Evolutionary conservation across 73 alveolate species (phyloP), one percentile per base, ranked within the genome.

Genomic region (Tetrahymena malaccensis): DNA sequence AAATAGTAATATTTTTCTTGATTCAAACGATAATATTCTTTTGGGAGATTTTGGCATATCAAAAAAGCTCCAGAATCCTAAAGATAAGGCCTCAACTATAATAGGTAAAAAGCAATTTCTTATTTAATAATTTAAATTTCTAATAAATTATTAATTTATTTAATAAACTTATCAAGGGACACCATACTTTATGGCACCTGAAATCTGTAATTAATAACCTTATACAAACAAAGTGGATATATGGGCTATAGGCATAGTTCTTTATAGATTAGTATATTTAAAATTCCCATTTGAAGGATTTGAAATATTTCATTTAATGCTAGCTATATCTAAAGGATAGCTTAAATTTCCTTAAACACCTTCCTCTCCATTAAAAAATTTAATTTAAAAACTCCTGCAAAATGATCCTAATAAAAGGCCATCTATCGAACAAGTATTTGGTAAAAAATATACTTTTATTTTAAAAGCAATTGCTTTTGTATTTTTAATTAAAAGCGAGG

Each of bases 151-250:
- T 5, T 5, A 50, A 5, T 50, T 44, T 19, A 50, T 50, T 70
- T 11, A 12, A n/a, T n/a, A 70, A 19, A 19, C 0, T 27, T 8
- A 25, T 19, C 5, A 70, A 85, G 94, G 94, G 9, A 85, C 94
- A 19, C 96, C 96, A 16, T 43, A 44, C 55, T 93, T 43, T 44
- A 37, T 44, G 50, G 96, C 96, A 7, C 96, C 96, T 35, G 96
- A 93, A 44, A 34, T 35, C 4, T 35, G 89, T 13, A 35, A 44
- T 57, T 21, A 43, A 5, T 13, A 93, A 22, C 94, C 94, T 11
- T 93, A 93, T 93, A 93, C 96, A 19, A 37, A 43, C 25, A 43
- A 38, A n/a, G 93, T 43, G 9, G 96, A 93, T 93, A 35, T 43
- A 25, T 93, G 96, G 96, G 85, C 94, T 93, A 43, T 93, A 43